phyloP scores from a whole-genome alignment of 306 rosid species.

The Carpinus viminea region DNA sequence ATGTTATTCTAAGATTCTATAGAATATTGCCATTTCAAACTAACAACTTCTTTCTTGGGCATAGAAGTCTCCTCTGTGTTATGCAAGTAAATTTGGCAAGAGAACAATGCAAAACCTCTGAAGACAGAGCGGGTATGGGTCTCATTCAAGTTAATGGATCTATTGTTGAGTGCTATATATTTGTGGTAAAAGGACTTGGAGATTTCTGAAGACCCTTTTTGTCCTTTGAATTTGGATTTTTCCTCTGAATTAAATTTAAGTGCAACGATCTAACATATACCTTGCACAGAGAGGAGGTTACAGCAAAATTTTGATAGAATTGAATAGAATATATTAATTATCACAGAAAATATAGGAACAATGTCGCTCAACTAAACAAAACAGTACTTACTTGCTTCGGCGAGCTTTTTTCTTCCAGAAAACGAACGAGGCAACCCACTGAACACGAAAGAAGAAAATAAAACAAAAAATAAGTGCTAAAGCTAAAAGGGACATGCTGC shows the following conservation, averaged over 20 bases:
- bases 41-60: no score
- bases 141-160: no score
- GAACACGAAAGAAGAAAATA: conserved; percentile 33
- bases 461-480: conserved; percentile 18
- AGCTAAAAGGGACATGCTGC: neutral
- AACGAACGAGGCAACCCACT: conserved; percentile 68
- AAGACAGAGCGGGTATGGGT: no score
- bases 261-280: neutral
- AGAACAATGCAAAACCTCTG: no score
- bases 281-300: neutral
- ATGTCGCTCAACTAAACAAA: neutral
- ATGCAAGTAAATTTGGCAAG: no score
- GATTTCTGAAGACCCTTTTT: no score
- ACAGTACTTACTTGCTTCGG: conserved; percentile 82
- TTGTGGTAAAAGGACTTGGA: no score
- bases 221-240: neutral
- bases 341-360: neutral
- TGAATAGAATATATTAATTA: neutral
- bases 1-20: no score
- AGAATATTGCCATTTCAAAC: no score
- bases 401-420: conserved; percentile 81
- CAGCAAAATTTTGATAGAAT: neutral
- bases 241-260: neutral
- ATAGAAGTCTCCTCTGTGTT: no score
- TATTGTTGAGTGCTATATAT: no score